Conservation (phyloP, 139 green algal genomes). For the Coccomyxa sp. region DNA sequence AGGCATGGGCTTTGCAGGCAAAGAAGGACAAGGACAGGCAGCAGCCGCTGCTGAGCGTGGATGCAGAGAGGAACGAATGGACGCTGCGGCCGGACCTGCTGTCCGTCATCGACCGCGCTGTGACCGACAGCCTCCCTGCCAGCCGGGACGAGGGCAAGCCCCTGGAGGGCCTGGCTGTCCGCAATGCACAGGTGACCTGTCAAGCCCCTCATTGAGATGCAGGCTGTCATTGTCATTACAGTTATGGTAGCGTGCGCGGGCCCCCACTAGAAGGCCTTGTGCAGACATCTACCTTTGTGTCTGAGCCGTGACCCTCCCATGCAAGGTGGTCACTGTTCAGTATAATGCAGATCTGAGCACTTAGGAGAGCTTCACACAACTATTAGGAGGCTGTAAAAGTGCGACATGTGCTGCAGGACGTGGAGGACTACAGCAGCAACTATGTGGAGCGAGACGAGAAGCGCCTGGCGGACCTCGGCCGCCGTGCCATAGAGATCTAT, state of each 20-base stretch:
- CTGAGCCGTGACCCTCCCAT: too few relatives aligned
- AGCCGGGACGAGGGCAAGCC: constrained; percentile 63
- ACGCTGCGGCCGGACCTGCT: constrained; percentile 55
- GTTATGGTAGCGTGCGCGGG: too few relatives aligned
- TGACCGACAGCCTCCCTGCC: constrained; percentile 49
- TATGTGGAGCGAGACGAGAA: constrained; percentile 85
- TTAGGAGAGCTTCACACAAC: not conserved
- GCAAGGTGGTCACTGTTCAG: too few relatives aligned
- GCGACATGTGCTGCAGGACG: constrained; percentile 26
- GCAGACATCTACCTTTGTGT: too few relatives aligned
- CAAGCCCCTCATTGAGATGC: too few relatives aligned
- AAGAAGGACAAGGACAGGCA: constrained; percentile 28
- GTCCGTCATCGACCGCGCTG: constrained; percentile 43
- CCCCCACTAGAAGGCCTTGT: too few relatives aligned
- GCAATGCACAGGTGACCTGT: constrained; percentile 5
- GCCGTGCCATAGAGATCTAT: constrained; percentile 88
- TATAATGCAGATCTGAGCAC: too few relatives aligned
- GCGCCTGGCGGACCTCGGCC: constrained; percentile 86
- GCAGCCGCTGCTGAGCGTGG: constrained; percentile 26
- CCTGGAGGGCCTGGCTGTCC: constrained; percentile 17
- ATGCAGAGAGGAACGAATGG: constrained; percentile 49
- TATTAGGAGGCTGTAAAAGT: not conserved
- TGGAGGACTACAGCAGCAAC: constrained; percentile 56
- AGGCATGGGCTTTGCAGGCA: too few relatives aligned
- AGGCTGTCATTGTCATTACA: too few relatives aligned